Evolutionary conservation across 768 basidiomycete species (phyloP), one percentile per base, ranked within the genome.

Genomic region (Suillus occidentalis): DNA sequence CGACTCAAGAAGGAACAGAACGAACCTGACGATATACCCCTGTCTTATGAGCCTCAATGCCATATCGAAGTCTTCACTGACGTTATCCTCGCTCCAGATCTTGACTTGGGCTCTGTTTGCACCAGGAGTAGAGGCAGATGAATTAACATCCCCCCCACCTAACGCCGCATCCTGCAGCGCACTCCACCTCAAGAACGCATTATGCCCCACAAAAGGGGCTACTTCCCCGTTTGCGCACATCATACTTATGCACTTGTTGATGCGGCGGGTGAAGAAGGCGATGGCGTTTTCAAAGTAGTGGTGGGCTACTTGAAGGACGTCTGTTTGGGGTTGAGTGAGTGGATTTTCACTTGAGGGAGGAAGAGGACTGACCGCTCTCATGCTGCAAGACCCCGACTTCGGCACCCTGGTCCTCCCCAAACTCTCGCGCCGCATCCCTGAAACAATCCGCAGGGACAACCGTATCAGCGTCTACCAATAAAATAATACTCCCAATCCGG

Each of bases 211-310:
- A 69, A 93, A 93, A 2, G 92, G 91, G 6, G 74, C 74, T 1
- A 92, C 85, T 72, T 93, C 91, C 37, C 91, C 91, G 67, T 93
- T 93, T 2, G 91, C 89, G 70, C 87, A 88, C 18, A 87, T 85
- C 83, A 93, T 87, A 0, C 91, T 89, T 45, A 93, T 93, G 73
- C 84, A 87, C 74, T 87, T 87, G 74, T 95, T 94, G 78, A 96
- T 93, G 43, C 92, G 85, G 25, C 88, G 86, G 1, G 94, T 95
- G 78, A 97, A 96, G 75, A 89, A 89, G 14, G 94, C 87, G 66
- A 96, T 89, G 20, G 91, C 92, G 69, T 94, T 94, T 73, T 97
- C 94, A 71, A 96, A 95, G 78, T 91, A 95, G 75, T 94, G 89
- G 74, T 90, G 81, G 0, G 89, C 92, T 63, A 94, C 92, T 76